Conservation (phyloP, 257 asterid species). For the Linaria vulgaris region DNA sequence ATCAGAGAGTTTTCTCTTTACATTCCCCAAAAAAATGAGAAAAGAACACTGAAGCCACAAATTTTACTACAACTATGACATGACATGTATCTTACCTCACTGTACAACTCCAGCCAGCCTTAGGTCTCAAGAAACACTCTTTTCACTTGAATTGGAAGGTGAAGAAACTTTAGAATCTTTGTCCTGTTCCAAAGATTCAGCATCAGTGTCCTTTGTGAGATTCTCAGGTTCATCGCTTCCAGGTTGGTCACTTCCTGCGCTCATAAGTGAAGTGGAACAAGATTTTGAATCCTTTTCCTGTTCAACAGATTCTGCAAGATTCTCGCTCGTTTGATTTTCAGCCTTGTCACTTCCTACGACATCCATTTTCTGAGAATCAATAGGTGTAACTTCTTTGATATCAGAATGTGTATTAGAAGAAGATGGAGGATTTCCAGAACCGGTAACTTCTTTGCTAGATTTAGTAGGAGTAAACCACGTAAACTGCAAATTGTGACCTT, state of each 20-base stretch:
- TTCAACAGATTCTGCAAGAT: slow-evolving; percentile 33
- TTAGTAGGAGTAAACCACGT: slow-evolving; percentile 48
- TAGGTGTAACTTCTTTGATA: slow-evolving; percentile 28
- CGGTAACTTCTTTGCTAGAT: slow-evolving; percentile 36
- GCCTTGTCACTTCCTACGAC: slow-evolving; percentile 24
- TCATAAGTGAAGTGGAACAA: slow-evolving; percentile 24
- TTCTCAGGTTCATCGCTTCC: slow-evolving; percentile 33
- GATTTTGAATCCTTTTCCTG: slow-evolving; percentile 43
- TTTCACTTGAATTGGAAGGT: slow-evolving; percentile 34
- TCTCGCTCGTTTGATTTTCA: slow-evolving; percentile 28
- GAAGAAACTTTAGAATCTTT: slow-evolving; percentile 42
- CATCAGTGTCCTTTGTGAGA: slow-evolving; percentile 29
- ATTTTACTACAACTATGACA: slow-evolving; percentile 42
- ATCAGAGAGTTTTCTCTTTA: slow-evolving; percentile 38
- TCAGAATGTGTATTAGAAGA: slow-evolving; percentile 29
- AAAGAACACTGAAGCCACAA: slow-evolving; percentile 37
- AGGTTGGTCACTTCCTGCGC: slow-evolving; percentile 16
- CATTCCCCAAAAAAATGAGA: slow-evolving; percentile 46
- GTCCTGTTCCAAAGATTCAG: slow-evolving; percentile 33
- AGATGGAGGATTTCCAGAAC: slow-evolving; percentile 37
- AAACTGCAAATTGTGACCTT: slow-evolving; percentile 71
- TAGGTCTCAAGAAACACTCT: slow-evolving; percentile 33
- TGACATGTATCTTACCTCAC: slow-evolving; percentile 55
- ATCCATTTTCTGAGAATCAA: slow-evolving; percentile 26
- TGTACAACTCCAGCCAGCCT: slow-evolving; percentile 54